These are phyloP conservation scores for Bruguiera sexangula DNA, from an alignment of 345 rosid genomes.

Conservation along the genomic window DNA sequence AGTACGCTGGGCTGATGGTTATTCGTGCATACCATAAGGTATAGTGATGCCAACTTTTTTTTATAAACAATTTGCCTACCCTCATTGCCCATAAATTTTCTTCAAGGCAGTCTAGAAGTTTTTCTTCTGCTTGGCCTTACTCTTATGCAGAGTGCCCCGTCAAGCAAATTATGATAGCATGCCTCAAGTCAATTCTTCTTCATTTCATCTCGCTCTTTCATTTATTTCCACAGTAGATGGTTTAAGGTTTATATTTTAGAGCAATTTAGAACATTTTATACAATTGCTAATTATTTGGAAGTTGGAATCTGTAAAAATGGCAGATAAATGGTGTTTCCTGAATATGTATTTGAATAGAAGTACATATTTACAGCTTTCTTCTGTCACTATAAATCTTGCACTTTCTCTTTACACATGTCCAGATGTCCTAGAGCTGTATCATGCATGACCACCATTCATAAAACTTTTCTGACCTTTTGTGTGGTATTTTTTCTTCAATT, in stretches of 20 bases:
- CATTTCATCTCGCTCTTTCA: neutral
- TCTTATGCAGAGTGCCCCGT: neutral
- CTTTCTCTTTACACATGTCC: neutral
- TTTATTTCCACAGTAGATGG: neutral
- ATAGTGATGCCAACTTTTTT: slow-evolving; percentile 13
- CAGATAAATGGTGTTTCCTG: neutral
- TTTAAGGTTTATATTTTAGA: neutral
- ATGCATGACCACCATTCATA: neutral
- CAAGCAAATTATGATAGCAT: neutral
- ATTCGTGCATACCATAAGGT: slow-evolving; percentile 96
- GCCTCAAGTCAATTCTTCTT: neutral
- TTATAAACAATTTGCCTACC: neutral
- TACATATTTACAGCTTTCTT: neutral
- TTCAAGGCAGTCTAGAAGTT: neutral
- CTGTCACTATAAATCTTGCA: neutral
- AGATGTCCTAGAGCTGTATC: neutral
- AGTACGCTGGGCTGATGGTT: slow-evolving; percentile 99
- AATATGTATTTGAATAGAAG: neutral
- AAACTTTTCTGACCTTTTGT: neutral
- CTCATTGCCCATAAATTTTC: neutral
- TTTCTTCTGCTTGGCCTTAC: neutral
- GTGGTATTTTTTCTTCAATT: neutral
- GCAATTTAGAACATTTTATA: neutral
- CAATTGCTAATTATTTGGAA: neutral
- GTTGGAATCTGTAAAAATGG: neutral